Conservation (phyloP, 805 yeast species). For the Grigorovia yakushimaensis region DNA sequence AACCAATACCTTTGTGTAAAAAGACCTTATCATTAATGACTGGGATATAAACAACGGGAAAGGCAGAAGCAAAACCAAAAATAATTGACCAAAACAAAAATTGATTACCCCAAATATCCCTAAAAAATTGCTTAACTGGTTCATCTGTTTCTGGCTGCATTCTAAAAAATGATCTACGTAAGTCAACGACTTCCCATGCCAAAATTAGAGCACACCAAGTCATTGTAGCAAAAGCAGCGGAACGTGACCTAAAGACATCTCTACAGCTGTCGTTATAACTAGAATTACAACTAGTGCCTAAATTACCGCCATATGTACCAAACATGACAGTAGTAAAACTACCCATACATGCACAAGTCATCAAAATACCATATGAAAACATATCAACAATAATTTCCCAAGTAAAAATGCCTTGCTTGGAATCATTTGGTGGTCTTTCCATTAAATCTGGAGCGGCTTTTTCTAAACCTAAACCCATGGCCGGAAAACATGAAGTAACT, state of each 20-base stretch:
- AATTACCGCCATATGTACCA: conserved; percentile 53
- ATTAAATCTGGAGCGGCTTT: conserved; percentile 92
- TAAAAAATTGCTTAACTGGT: conserved; percentile 49
- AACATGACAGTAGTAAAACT: conserved; percentile 59
- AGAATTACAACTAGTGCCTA: conserved; percentile 58
- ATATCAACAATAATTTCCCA: conserved; percentile 56
- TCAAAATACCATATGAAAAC: conserved; percentile 60
- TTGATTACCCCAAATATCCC: conserved; percentile 63
- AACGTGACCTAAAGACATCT: conserved; percentile 63
- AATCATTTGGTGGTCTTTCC: conserved; percentile 87
- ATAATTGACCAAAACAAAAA: conserved; percentile 75
- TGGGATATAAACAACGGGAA: conserved; percentile 81
- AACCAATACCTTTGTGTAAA: conserved; percentile 57
- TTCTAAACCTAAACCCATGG: conserved; percentile 93
- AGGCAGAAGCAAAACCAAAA: conserved; percentile 57
- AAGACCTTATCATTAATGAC: conserved; percentile 75
- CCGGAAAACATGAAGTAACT: conserved; percentile 97
- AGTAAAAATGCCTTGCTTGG: conserved; percentile 78
- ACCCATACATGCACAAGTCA: conserved; percentile 62
- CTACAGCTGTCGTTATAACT: conserved; percentile 39
- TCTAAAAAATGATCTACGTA: conserved; percentile 57
- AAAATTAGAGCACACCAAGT: conserved; percentile 77
- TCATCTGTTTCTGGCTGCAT: conserved; percentile 59
- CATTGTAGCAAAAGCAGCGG: conserved; percentile 69
- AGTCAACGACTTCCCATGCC: conserved; percentile 79